Evolutionary conservation across 1,284 basidiomycete species (phyloP).

Genomic region (Marasmius tenuissimus): DNA sequence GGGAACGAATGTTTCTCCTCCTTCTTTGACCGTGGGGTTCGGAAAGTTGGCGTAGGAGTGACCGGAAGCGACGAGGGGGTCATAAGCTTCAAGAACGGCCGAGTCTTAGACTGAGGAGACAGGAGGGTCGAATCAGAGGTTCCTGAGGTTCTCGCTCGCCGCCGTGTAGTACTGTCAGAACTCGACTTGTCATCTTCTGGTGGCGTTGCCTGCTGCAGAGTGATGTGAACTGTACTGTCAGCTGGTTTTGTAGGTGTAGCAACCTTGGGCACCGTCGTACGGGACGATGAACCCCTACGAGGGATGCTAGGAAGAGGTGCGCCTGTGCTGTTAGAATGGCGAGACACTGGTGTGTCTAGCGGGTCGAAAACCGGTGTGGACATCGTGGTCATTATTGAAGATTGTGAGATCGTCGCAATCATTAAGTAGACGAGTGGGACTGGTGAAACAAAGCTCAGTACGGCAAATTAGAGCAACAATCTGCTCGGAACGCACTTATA

Average conservation of each 20-base stretch:
- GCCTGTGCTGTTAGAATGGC: constrained; percentile 52
- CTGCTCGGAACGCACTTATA: neutral
- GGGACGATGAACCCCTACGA: constrained; percentile 36
- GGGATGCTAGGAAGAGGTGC: constrained; percentile 57
- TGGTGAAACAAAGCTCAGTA: neutral
- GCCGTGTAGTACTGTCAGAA: constrained; percentile 21
- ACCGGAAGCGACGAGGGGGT: constrained; percentile 39
- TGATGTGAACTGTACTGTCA: constrained; percentile 24
- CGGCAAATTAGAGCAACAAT: neutral
- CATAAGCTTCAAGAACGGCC: constrained; percentile 24
- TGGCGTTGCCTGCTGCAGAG: constrained; percentile 31
- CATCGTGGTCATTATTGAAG: constrained; percentile 32
- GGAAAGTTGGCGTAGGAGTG: constrained; percentile 35
- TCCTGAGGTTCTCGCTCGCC: constrained; percentile 23
- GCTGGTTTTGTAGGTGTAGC: constrained; percentile 13
- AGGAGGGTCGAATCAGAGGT: constrained; percentile 26
- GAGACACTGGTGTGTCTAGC: constrained; percentile 37
- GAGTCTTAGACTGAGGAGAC: constrained; percentile 35
- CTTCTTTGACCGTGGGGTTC: constrained; percentile 28
- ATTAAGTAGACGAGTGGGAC: constrained; percentile 16
- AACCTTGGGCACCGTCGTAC: constrained; percentile 15
- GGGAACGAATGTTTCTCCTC: constrained; percentile 12
- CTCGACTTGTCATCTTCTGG: constrained; percentile 27
- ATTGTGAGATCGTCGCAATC: constrained; percentile 40
- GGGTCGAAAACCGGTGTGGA: constrained; percentile 6